Base-by-base conservation (phyloP, 2,329 filamentous ascomycete species). In the Alternaria consortialis region DNA sequence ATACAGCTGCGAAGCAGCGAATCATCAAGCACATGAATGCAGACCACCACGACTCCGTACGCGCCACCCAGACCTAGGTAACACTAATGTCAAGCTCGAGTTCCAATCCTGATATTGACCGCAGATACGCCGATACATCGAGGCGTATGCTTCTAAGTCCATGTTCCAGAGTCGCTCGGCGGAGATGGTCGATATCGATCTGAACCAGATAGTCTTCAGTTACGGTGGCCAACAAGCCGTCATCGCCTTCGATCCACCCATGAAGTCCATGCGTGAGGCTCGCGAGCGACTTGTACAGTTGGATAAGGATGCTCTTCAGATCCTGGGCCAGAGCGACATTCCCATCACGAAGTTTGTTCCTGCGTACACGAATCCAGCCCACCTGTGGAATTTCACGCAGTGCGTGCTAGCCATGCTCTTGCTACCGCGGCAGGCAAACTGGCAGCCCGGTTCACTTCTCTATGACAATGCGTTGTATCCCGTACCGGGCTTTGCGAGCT, bases 21-120 rank as follows among this genome's bases (percentile, higher is more conserved):
- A 89, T 93, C 77, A 86, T 94, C 74, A 84, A 84, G 34, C 94
- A 97, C 83, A 95, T 97, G 92, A 97, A 97, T 81, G 82, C 83
- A 43, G 91, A 94, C 78, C 94, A 97, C 80, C 82, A 85, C 53
- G 85, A 87, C 69, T 92, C 92, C 59, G 87, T 83, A 75, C 40
- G 57, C 53, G 32, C 25, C 39, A 13, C 23, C 51, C 20, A 15
- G 5, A 25, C 11, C 32, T 15, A 36, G 5, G 31, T 46, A 60
- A 39, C 27, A 23, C 46, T 52, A 31, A 56, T 40, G 23, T 46
- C 36, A 47, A 32, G 8, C 27, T 25, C 46, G 17, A 53, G 31
- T 27, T 17, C 44, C 47, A 43, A 48, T 46, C 25, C 53, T 63
- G 39, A 69, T 57, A 56, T 54, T 59, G 37, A 67, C 37, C 44